phyloP scores from a whole-genome alignment of 2,329 filamentous ascomycete species.

The Colletotrichum lupini region DNA sequence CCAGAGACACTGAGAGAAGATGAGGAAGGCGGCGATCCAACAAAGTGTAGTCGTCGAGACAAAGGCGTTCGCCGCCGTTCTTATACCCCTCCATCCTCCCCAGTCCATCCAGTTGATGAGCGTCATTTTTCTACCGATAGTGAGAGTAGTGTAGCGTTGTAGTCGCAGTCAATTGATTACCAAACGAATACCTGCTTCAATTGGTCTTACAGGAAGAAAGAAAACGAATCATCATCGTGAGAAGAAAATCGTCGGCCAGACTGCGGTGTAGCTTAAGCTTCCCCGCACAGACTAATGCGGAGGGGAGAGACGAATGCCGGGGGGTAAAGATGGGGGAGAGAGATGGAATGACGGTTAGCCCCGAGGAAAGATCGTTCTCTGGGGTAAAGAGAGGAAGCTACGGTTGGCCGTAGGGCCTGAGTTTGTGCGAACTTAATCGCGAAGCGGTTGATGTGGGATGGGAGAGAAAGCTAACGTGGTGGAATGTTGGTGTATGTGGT shows the following conservation, averaged over 20 bases:
- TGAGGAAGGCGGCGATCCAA: constrained; percentile 25
- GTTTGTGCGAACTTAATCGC: constrained; percentile 8
- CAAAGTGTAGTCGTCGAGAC: constrained; percentile 2
- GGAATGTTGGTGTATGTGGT: background rate
- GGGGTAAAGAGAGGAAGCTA: background rate
- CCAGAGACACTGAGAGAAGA: constrained; percentile 18
- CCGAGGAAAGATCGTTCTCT: background rate
- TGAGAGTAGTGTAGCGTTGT: background rate
- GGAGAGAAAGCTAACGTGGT: background rate
- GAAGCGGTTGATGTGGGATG: background rate
- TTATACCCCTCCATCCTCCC: constrained; percentile 1
- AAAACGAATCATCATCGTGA: background rate
- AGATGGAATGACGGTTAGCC: background rate
- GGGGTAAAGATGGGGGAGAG: background rate
- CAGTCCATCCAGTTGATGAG: background rate
- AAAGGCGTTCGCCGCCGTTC: background rate
- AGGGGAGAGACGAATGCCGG: background rate
- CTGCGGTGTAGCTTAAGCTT: constrained; percentile 26
- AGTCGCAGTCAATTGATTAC: background rate
- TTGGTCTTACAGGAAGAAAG: background rate
- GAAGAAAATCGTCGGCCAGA: background rate
- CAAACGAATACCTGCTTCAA: background rate
- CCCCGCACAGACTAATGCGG: constrained; percentile 19
- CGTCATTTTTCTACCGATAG: background rate
- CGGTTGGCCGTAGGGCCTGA: background rate